Base-by-base conservation (phyloP, 441 rosid genomes). In the Arabidopsis hybrid region DNA sequence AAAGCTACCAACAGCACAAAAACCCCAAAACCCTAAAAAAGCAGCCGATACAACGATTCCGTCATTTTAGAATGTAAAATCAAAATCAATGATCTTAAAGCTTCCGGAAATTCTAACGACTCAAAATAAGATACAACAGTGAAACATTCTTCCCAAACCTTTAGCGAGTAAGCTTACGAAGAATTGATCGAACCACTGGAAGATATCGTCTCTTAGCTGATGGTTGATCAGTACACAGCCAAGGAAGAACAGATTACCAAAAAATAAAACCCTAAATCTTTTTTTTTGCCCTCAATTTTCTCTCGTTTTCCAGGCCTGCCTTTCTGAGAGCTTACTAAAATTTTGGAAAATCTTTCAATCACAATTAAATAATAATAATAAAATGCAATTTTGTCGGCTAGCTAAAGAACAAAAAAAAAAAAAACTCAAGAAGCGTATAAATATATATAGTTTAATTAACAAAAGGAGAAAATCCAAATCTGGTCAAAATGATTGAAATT, bases 1-100 rank as follows among this genome's bases (percentile, higher is more conserved):
- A n/a, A n/a, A n/a, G n/a, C n/a, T n/a, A 58, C 40, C 18, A 26
- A 45, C 49, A 11, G 12, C 39, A 59, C 39, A 66, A 40, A n/a
- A 68, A 69, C 0, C 71, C 70, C 21, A 35, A 36, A 76, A 62
- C 79, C 74, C 71, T 64, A n/a, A n/a, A 18, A 18, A 42, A 31
- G 18, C 46, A 63, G 31, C 35, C 13, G 31, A 75, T 16, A 52
- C 51, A 35, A 62, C 9, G 35, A 52, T 51, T 67, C 35, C 11
- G 12, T 26, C 29, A 61, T 3, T 7, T 26, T 34, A 32, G 39
- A 60, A 43, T 5, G 1, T 10, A 42, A 32, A 70, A 21, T 21
- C 26, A 21, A 21, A 21, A 21, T 21, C 26, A 21, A 21, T 64
- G 38, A 36, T 38, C 53, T n/a, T 26, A 43, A 43, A 16, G 68